Evolutionary conservation across 306 rosid species (phyloP).

Genomic region (Echinosophora koreensis): DNA sequence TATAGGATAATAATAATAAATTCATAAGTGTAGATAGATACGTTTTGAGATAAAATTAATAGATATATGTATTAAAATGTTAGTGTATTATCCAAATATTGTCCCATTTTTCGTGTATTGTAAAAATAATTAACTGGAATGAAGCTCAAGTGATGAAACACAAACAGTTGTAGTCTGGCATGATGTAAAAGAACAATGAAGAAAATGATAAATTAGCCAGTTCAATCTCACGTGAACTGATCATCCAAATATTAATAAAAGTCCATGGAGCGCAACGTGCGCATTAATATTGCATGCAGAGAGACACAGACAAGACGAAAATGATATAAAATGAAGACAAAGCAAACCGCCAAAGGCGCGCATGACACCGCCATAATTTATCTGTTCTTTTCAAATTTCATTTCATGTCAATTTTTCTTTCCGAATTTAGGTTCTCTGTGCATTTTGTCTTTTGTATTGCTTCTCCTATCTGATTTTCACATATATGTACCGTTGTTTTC

Average conservation of each 20-base stretch:
- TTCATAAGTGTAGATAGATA: too few relatives aligned
- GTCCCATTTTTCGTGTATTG: too few relatives aligned
- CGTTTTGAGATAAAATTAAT: too few relatives aligned
- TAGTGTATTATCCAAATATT: too few relatives aligned
- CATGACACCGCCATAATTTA: constrained; percentile 13
- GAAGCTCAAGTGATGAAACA: not conserved
- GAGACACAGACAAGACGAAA: constrained; percentile 10
- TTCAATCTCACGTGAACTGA: constrained; percentile 35
- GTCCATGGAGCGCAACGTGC: not conserved
- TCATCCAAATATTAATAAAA: not conserved
- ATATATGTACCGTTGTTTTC: constrained; percentile 15
- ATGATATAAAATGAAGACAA: constrained; percentile 32
- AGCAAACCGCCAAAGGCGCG: constrained; percentile 18
- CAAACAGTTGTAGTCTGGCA: not conserved
- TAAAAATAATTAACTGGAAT: too few relatives aligned
- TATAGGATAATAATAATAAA: too few relatives aligned
- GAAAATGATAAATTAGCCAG: constrained; percentile 36
- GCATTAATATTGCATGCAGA: not conserved
- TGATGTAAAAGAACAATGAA: not conserved
- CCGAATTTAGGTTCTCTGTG: constrained; percentile 16
- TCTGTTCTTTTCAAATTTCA: not conserved
- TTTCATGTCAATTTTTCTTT: constrained; percentile 32
- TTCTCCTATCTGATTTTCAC: constrained; percentile 21
- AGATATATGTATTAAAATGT: too few relatives aligned
- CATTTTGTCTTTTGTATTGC: not conserved